These are phyloP conservation scores for Annona cherimola DNA, from an alignment of 164 flowering plant species.

Conservation along the genomic window DNA sequence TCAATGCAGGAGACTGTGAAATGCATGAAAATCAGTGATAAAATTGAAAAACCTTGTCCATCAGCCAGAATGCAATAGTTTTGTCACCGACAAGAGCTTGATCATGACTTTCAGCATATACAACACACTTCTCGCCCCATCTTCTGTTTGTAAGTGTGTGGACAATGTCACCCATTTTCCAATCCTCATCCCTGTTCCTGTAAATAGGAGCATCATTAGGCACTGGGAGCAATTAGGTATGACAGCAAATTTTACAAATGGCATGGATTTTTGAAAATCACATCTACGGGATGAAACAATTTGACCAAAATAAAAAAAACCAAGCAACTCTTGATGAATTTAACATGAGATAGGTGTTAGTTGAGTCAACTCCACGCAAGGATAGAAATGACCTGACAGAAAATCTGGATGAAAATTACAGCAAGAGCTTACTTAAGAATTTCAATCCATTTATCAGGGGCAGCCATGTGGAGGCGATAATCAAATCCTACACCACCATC, in stretches of 20 bases:
- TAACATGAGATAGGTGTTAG: background rate
- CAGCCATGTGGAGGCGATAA: conserved; percentile 97
- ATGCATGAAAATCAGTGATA: background rate
- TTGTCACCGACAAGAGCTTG: conserved; percentile 99
- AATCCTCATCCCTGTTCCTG: conserved; percentile 89
- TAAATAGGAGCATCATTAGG: background rate
- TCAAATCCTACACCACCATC: conserved; percentile 99
- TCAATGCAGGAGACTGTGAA: background rate
- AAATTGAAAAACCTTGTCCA: conserved; percentile 76
- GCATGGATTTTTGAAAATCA: background rate
- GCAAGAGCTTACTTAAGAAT: conserved; percentile 64
- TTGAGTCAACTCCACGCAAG: background rate
- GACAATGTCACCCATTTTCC: conserved; percentile 90
- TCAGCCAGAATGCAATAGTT: conserved; percentile 98
- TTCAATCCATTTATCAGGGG: conserved; percentile 99
- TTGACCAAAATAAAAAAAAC: no score
- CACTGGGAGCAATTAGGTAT: background rate
- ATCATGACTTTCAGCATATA: conserved; percentile 99
- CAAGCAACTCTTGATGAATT: background rate
- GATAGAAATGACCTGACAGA: background rate
- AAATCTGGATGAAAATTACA: background rate
- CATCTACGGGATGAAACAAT: background rate
- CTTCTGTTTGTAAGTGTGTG: conserved; percentile 91
- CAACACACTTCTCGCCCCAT: conserved; percentile 91
- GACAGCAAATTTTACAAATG: background rate